phyloP scores from a whole-genome alignment of 1,284 basidiomycete genomes.

The Microbotryum violaceum region DNA sequence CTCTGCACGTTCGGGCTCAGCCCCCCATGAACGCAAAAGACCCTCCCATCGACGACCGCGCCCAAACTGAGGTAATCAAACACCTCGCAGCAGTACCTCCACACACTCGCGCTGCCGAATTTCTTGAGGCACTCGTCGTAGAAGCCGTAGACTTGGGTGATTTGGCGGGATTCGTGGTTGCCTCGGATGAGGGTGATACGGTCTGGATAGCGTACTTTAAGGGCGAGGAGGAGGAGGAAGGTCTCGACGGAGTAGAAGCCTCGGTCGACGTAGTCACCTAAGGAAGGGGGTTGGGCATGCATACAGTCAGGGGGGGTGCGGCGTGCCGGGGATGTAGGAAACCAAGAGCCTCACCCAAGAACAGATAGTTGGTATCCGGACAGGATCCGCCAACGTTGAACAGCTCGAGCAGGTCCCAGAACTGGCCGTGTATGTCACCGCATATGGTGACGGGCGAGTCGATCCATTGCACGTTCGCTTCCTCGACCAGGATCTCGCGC shows the following conservation, averaged over 20 bases:
- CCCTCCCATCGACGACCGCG: conserved; percentile 89
- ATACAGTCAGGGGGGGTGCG: neutral
- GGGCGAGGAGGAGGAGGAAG: conserved; percentile 83
- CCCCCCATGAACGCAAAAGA: conserved; percentile 89
- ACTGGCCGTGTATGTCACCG: conserved; percentile 98
- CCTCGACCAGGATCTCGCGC: conserved; percentile 86
- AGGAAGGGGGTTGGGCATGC: neutral
- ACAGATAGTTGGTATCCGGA: conserved; percentile 94
- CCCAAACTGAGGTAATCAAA: conserved; percentile 94
- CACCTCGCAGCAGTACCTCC: conserved; percentile 97
- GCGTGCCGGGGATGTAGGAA: neutral
- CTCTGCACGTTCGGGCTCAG: conserved; percentile 75
- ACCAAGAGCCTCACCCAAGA: conserved; percentile 67
- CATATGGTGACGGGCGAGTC: conserved; percentile 97
- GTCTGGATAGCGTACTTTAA: conserved; percentile 97
- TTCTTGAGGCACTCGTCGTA: conserved; percentile 98
- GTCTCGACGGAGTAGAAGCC: conserved; percentile 98
- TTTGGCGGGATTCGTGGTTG: conserved; percentile 98
- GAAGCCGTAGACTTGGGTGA: conserved; percentile 98
- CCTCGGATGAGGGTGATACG: conserved; percentile 94
- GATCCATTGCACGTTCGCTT: conserved; percentile 93
- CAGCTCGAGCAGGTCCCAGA: conserved; percentile 93
- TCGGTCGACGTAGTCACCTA: conserved; percentile 88
- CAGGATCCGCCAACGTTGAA: conserved; percentile 93
- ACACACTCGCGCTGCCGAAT: conserved; percentile 90